Base-by-base conservation (phyloP, 2,329 filamentous ascomycete genomes). In the Arthrobotrys megalospora region DNA sequence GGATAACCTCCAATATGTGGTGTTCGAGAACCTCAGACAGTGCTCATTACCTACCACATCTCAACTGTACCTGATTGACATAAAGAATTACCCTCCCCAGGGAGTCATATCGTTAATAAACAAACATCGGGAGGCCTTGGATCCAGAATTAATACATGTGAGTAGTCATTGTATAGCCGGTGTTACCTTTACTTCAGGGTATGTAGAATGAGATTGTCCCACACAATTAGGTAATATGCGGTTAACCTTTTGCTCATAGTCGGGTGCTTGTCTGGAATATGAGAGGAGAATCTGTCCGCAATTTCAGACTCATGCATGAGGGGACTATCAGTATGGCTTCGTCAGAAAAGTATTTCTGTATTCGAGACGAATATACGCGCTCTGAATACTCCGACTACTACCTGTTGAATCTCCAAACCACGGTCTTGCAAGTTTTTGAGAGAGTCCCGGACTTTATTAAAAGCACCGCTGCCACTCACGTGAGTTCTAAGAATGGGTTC, bases 221-320 rank as follows among this genome's bases (percentile, higher is more conserved):
- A n/a, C 11, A n/a, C 10, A 24, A 43, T 28, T 10, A 36, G 2
- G 2, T 50, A 28, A 41, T 6, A 11, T 10, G 47, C 50, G 7
- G 16, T 47, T 76, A 53, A 76, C 12, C 16, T 19, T n/a, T n/a
- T 6, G 14, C 16, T 5, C 32, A 62, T 21, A 78, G 62, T 16
- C 60, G 67, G 16, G 45, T 55, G 7, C 8, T 68, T 8, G 53
- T 78, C 41, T 78, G 75, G 75, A 58, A 60, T 16, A 68, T 45
- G 3, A 24, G 55, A 14, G 75, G 75, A 10, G 53, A 67, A 0
- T 6, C 52, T 6, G 21, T 78, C 19, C 19, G 60, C n/a, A 50
- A 67, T 3, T 71, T 78, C 24, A 67, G 24, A 21, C 47, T 78
- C 19, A n/a, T 63, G 43, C 19, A 67, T 16, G 24, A 52, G n/a